A percentile compares a stretch with the other conserved stretches of the same genome.
These are phyloP conservation scores for Auriscalpium orientale DNA, from an alignment of 768 basidiomycete species.

Conservation along the genomic window DNA sequence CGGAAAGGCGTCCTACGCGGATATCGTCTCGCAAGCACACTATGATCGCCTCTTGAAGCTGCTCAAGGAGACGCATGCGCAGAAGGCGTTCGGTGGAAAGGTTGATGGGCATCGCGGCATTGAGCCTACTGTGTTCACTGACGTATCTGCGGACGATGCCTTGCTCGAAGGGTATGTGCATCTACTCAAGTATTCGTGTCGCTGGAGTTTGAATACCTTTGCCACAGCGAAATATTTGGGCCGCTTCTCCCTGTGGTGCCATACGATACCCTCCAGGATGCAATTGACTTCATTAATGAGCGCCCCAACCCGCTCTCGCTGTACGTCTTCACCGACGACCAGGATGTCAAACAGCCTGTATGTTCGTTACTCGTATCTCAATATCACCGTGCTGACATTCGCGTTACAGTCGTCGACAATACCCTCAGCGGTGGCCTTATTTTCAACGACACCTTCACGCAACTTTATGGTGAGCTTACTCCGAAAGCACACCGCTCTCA, in stretches of 20 bases:
- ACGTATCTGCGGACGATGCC: constrained; percentile 46
- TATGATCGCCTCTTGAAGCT: constrained; percentile 45
- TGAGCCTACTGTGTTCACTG: constrained; percentile 52
- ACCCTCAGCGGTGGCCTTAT: constrained; percentile 25
- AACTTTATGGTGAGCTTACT: constrained; percentile 30
- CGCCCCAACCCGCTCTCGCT: constrained; percentile 18
- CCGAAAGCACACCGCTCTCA: background rate
- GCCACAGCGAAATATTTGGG: constrained; percentile 56
- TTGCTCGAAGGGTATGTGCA: constrained; percentile 49
- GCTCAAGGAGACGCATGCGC: constrained; percentile 47
- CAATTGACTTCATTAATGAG: constrained; percentile 44
- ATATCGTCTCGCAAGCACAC: constrained; percentile 49
- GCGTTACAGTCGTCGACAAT: constrained; percentile 19
- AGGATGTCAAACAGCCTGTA: constrained; percentile 9
- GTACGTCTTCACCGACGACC: constrained; percentile 13
- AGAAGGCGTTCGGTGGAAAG: constrained; percentile 45
- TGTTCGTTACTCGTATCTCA: background rate
- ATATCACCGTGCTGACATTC: background rate
- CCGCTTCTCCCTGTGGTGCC: constrained; percentile 60
- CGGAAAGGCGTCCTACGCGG: constrained; percentile 33
- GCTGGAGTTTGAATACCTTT: background rate
- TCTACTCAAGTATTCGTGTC: too few species aligned
- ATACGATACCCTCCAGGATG: constrained; percentile 49
- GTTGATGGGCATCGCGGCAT: constrained; percentile 32
- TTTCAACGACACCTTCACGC: constrained; percentile 26